Percentiles rank a stretch among this genome's conserved stretches.
These are phyloP conservation scores for Cutaneotrichosporon sp. DNA, from an alignment of 1,284 basidiomycete genomes.

Conservation along the genomic window DNA sequence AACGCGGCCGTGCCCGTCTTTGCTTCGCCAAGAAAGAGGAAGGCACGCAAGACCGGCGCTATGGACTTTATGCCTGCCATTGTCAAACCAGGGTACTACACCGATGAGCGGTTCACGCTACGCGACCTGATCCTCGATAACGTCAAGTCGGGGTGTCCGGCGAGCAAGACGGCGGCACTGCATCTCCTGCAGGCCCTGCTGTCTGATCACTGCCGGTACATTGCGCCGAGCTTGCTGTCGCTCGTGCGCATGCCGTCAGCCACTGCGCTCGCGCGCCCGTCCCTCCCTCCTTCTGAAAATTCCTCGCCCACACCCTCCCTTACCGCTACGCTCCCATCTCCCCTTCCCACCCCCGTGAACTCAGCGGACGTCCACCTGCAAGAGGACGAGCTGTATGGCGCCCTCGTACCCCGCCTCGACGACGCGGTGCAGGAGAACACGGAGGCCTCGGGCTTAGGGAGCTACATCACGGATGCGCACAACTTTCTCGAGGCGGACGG, in stretches of 20 bases:
- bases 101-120: slow-evolving; percentile 76
- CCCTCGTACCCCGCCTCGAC: slow-evolving; percentile 75
- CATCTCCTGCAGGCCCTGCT: slow-evolving; percentile 76
- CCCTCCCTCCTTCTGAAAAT: slow-evolving; percentile 23
- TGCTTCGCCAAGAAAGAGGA: slow-evolving; percentile 16
- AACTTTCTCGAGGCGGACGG: slow-evolving; percentile 33
- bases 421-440: slow-evolving; percentile 69
- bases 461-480: slow-evolving; percentile 43
- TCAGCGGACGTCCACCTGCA: slow-evolving; percentile 37
- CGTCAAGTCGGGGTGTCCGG: slow-evolving; percentile 64
- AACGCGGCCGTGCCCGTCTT: slow-evolving; percentile 27
- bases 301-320: neutral
- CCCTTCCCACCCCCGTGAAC: slow-evolving; percentile 26
- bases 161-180: slow-evolving; percentile 70
- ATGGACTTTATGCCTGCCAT: slow-evolving; percentile 34
- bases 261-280: slow-evolving; percentile 27
- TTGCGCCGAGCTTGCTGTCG: slow-evolving; percentile 65
- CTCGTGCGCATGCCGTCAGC: slow-evolving; percentile 68
- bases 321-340: neutral
- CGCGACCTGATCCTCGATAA: slow-evolving; percentile 82
- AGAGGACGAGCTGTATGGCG: slow-evolving; percentile 66
- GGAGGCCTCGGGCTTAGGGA: slow-evolving; percentile 71
- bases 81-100: slow-evolving; percentile 62
- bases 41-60: slow-evolving; percentile 30
- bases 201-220: slow-evolving; percentile 65